Base-by-base conservation (phyloP, 2,329 filamentous ascomycete genomes). In the Microascus cirrosus region DNA sequence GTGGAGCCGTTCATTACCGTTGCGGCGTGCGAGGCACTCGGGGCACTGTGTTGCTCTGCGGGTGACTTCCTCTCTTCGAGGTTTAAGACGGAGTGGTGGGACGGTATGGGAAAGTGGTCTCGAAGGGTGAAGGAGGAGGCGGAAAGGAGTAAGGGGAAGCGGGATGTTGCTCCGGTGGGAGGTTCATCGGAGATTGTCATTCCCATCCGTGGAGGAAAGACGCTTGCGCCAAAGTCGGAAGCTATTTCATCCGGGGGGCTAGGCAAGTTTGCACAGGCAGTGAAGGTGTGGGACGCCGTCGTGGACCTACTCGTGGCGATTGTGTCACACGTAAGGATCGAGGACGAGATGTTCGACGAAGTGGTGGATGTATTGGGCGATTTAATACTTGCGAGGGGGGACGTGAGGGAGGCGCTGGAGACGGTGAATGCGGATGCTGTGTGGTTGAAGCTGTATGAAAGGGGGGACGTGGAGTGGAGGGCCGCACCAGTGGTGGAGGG, bases 11-110 rank as follows among this genome's bases (percentile, higher is more conserved):
- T 84, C 65, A 81, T 96, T 11, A 80, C 81, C 2, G 79, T 87
- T 10, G 82, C 85, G 18, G 85, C 90, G 6, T 84, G 90, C 59
- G 77, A 84, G 15, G 81, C 89, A 0, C 75, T 97, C 2, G 75
- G 75, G 2, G 74, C 79, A 12, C 78, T 96, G 59, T 95, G 90
- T 66, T 73, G 75, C 58, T 76, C 82, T 53, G 89, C 90, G 0
- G 89, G 91, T 0, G 85, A 90, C 60, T 99, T 99, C 67, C 82
- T 97, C 71, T 77, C 80, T 36, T 84, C 82, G 0, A 78, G 94
- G 7, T 82, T 96, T 61, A 83, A 87, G 67, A 82, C 81, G 4
- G 85, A 90, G 59, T 96, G 88, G 86, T 73, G 70, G 56, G 73
- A 77, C 18, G 71, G 83, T 25, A 71, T 85, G 32, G 20, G 25